Base-by-base conservation (phyloP, 2,329 filamentous ascomycete genomes). In the Alternaria arborescens region DNA sequence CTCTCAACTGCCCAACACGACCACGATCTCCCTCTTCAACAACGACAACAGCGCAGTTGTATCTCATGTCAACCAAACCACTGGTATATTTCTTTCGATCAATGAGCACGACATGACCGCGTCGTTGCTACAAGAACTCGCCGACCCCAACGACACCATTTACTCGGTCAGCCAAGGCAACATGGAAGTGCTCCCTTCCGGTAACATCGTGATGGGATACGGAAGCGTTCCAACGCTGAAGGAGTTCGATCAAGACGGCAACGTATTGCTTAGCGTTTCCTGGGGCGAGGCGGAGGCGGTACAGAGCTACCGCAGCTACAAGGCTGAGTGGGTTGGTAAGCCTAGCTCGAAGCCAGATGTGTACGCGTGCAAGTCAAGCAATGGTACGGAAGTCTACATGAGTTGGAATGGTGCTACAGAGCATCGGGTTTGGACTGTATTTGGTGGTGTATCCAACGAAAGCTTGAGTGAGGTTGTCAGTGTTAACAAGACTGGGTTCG, bases 371-470 rank as follows among this genome's bases (percentile, higher is more conserved):
- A 55, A 48, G 11, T 20, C 16, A 16, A 24, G 42, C 8, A 42
- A 40, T 5, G 40, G 46, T 8, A 63, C 52, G 6, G 55, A 40
- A 16, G 58, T 63, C 26, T 61, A 63, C 41, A 60, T 63, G 61
- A 63, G 61, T 32, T 61, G 61, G 61, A 63, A 60, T 30, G 61
- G 61, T 14, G 61, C 61, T 24, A 63, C 61, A 0, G 61, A 63
- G 42, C 47, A 53, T 14, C 32, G 51, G 1, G 42, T 26, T 6
- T 63, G 61, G 61, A 36, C 46, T 1, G 43, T 63, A 4, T 53
- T 52, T 22, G 61, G 54, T 0, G 36, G 36, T 16, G 14, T 12
- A 36, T 14, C 14, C 32, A 36, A 16, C 14, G 14, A 5, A 16
- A 16, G 32, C 14, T 16, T 36, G 14, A 16, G 12, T 36, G 14